These are phyloP conservation scores for Colletotrichum cuscutae DNA, from an alignment of 2,329 filamentous ascomycete genomes.

Conservation along the genomic window DNA sequence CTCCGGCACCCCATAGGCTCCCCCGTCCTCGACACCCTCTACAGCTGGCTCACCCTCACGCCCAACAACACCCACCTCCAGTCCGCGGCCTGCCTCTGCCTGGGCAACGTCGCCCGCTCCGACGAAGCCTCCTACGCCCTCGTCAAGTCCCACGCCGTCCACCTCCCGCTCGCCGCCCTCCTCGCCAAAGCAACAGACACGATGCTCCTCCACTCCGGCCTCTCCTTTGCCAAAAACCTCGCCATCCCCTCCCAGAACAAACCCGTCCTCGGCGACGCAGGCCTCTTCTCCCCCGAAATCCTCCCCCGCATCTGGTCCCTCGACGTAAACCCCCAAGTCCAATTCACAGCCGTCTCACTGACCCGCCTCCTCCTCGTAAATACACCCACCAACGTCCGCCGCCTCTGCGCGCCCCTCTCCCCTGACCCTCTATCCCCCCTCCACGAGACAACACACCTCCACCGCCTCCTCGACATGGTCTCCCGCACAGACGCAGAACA, in stretches of 20 bases:
- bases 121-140: conserved; percentile 64
- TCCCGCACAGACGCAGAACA: conserved; percentile 55
- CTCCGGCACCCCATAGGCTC: conserved; percentile 53
- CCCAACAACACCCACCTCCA: conserved; percentile 55
- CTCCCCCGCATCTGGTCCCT: conserved; percentile 66
- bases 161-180: conserved; percentile 55
- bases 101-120: conserved; percentile 71
- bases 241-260: conserved; percentile 69
- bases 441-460: conserved; percentile 45
- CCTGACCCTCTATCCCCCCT: conserved; percentile 42
- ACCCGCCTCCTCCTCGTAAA: conserved; percentile 65
- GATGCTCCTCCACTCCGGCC: conserved; percentile 65
- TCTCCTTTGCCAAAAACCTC: conserved; percentile 73
- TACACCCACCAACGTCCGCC: conserved; percentile 61
- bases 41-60: conserved; percentile 55
- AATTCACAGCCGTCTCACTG: conserved; percentile 67
- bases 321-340: conserved; percentile 57
- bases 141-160: conserved; percentile 53
- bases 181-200: conserved; percentile 50
- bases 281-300: conserved; percentile 54
- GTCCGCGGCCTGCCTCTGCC: conserved; percentile 67
- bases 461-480: conserved; percentile 51
- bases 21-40: conserved; percentile 52
- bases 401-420: conserved; percentile 55
- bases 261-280: conserved; percentile 54